These are phyloP conservation scores for Mayamaea pseudoterrestris DNA, from an alignment of 108 stramenopile species.

Conservation along the genomic window DNA sequence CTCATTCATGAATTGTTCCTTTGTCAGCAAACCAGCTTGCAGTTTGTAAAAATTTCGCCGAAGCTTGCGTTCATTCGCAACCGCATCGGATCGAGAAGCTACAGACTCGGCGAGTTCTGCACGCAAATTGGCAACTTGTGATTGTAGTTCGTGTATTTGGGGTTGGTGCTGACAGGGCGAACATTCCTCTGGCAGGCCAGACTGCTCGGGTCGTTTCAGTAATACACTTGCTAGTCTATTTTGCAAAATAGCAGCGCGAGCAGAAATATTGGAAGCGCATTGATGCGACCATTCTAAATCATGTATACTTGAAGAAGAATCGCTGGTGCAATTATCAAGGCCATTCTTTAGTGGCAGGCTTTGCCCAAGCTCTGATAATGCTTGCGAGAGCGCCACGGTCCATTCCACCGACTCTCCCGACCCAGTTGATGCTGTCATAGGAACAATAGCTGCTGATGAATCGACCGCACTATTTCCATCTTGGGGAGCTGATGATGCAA, in stretches of 20 bases:
- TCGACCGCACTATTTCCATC: no score
- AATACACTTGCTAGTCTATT: no score
- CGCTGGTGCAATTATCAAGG: neutral
- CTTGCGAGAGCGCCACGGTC: slow-evolving; percentile 3
- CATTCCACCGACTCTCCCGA: slow-evolving; percentile 18
- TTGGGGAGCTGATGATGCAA: no score
- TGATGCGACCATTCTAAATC: neutral
- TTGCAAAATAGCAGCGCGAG: slow-evolving; percentile 2
- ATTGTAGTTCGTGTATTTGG: neutral
- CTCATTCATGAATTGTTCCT: slow-evolving; percentile 56
- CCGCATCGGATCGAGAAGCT: no score
- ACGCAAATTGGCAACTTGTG: slow-evolving; percentile 18
- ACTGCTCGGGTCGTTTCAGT: no score
- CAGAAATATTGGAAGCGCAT: slow-evolving; percentile 4
- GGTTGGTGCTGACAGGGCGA: no score
- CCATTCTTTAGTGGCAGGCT: neutral
- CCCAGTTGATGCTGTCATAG: slow-evolving; percentile 1
- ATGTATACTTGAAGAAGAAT: no score
- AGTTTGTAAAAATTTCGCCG: slow-evolving; percentile 68
- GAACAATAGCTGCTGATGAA: neutral
- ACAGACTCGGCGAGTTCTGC: slow-evolving; percentile 56
- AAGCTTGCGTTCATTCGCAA: slow-evolving; percentile 52
- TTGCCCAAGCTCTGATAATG: slow-evolving; percentile 1
- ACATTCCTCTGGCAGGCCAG: no score
- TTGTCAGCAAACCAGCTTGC: slow-evolving; percentile 42